Base-by-base conservation (phyloP, 345 rosid genomes). In the Eucalyptus victrix region DNA sequence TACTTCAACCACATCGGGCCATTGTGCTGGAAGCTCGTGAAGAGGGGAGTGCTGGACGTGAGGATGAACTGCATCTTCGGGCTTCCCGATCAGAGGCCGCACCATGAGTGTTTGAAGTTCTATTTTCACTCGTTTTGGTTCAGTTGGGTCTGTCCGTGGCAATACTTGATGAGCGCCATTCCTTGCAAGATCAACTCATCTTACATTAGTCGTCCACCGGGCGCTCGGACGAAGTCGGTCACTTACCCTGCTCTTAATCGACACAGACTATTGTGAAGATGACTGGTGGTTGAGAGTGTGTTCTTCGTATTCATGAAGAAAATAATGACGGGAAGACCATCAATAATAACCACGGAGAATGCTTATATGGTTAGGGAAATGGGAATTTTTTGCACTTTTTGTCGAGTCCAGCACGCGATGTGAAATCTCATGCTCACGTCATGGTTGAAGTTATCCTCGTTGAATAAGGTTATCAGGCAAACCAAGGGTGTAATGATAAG, bases 41-140 rank as follows among this genome's bases (percentile, higher is more conserved):
- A 90, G 72, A 91, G 26, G 2, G 90, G 91, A 21, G 62, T 81
- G 62, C 91, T 94, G 53, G 93, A 93, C 85, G 76, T 90, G 58
- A 90, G 91, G 86, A 88, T 91, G 86, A 94, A 94, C 62, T 94
- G 96, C 81, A 87, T 94, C 24, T 89, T 4, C 17, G 87, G 85
- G 65, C 92, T 92, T 47, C 93, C 93, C 49, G 23, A 89, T 4
- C 96, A 94, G 91, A 93, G 96, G 58, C 80, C 95, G 34, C 19
- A 23, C 6, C 5, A 80, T 30, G 93, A 94, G 91, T 94, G 95
- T 44, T 17, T 23, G 83, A 76, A 40, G 16, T 76, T 76, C 83
- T 76, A 76, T 76, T 37, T 76, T 76, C 83, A 76, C 83, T 76
- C 83, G 83, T 76, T 76, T 40, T 76, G 83, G 83, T 76, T 76